Base-by-base conservation (phyloP, 2,329 filamentous ascomycete species). In the Ceratocystis cubensis region DNA sequence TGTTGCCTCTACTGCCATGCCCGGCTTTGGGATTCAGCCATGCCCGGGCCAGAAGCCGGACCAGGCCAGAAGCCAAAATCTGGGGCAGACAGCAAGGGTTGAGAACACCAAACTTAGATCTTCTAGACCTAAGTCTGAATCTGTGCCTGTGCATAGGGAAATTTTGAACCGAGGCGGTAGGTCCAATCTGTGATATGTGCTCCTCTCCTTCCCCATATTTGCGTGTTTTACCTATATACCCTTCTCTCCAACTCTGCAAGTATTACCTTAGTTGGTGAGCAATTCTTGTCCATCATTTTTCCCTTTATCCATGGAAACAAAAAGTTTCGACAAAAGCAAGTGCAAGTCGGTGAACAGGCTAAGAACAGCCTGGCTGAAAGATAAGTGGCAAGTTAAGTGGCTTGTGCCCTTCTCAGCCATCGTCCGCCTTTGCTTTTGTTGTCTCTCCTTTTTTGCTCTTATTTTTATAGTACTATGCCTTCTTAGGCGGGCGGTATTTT, bases 331-430 rank as follows among this genome's bases (percentile, higher is more conserved):
- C 53, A 25, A 8, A 25, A n/a, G 33, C 53, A 30, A 59, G 37
- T 13, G 37, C 53, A 59, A 20, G 28, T 17, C 53, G 22, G n/a
- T 8, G 13, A 30, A 8, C 28, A 33, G 20, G 13, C 22, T 17
- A n/a, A 25, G 13, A 59, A 59, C 53, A 17, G 10, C 25, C 28
- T 59, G 22, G n/a, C 10, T 22, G n/a, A 5, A 30, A n/a, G 25
- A 33, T 59, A 59, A 59, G 53, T 33, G 28, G 53, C 53, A 59
- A 59, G 53, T 41, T 59, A 33, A 30, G 53, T 59, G 53, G 53
- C 53, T 59, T 59, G 28, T 25, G 17, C 5, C n/a, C 10, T 56
- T 28, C 44, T 30, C 8, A 25, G 48, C 20, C 6, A 28, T 25
- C 45, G 62, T 50, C 22, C 13, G n/a, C 22, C 50, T 46, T 48